Percentiles rank a stretch among this genome's conserved stretches.
These are phyloP conservation scores for Orbilia oligospora DNA, from an alignment of 2,329 filamentous ascomycete species.

Conservation along the genomic window DNA sequence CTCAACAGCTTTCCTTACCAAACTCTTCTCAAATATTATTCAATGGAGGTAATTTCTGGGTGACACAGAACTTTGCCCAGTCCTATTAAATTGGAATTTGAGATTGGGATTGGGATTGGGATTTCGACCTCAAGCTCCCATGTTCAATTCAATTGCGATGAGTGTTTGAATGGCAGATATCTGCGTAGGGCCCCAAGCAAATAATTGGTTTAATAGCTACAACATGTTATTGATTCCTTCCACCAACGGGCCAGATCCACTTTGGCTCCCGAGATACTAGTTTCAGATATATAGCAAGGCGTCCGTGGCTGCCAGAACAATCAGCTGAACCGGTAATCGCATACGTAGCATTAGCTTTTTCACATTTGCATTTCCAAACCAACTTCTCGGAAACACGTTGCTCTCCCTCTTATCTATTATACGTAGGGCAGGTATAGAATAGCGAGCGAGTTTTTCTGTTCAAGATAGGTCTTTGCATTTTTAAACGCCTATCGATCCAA, in stretches of 20 bases:
- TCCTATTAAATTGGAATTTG: slow-evolving; percentile 3
- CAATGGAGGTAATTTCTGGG: slow-evolving; percentile 4
- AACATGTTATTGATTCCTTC: not conserved
- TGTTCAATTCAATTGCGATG: not conserved
- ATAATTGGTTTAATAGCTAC: slow-evolving; percentile 1
- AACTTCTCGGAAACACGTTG: not conserved
- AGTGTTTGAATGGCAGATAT: slow-evolving; percentile 6
- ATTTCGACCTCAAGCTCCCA: not conserved
- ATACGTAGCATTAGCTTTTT: not conserved
- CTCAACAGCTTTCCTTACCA: not conserved
- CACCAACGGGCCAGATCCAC: slow-evolving; percentile 38
- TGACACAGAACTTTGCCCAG: slow-evolving; percentile 3
- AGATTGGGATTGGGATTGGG: no score
- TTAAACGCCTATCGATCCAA: slow-evolving; percentile 21
- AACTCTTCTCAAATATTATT: not conserved
- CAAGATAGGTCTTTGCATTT: not conserved
- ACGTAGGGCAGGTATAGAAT: no score
- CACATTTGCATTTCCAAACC: not conserved
- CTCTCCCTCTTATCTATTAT: not conserved
- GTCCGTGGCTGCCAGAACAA: slow-evolving; percentile 12
- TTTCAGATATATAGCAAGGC: slow-evolving; percentile 29
- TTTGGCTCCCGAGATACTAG: slow-evolving; percentile 13
- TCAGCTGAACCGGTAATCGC: not conserved
- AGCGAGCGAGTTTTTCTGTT: not conserved
- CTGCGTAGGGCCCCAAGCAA: not conserved